Evolutionary conservation across 768 basidiomycete species (phyloP).

Genomic region (Sarcomyxa edulis): DNA sequence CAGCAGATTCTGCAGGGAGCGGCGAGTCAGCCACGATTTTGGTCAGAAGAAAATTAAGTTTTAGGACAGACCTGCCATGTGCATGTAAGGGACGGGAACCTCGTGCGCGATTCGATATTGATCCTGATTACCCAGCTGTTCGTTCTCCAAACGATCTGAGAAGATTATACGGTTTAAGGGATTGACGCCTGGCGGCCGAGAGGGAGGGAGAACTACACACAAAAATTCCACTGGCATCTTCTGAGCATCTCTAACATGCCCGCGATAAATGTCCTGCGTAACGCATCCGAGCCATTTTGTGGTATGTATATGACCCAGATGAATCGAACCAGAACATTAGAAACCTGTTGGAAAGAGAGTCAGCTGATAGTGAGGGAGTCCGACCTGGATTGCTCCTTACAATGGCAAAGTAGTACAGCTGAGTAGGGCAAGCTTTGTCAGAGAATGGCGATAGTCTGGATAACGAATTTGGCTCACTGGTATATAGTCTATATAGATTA

Average conservation of each 20-base stretch:
- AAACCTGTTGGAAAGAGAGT: constrained; percentile 41
- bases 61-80: too few relatives aligned
- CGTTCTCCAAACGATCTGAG: constrained; percentile 81
- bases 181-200: constrained; percentile 28
- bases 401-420: constrained; percentile 79
- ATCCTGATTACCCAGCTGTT: constrained; percentile 90
- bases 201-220: constrained; percentile 34
- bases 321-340: constrained; percentile 76
- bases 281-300: constrained; percentile 34
- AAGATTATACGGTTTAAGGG: constrained; percentile 49
- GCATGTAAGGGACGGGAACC: constrained; percentile 84
- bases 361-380: too few relatives aligned
- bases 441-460: not conserved
- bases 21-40: too few relatives aligned
- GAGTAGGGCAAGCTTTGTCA: not conserved
- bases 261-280: constrained; percentile 60
- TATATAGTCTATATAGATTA: constrained; percentile 64
- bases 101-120: constrained; percentile 88
- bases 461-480: constrained; percentile 36
- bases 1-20: too few relatives aligned
- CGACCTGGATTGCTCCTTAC: constrained; percentile 27
- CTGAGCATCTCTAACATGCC: constrained; percentile 74
- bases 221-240: constrained; percentile 90
- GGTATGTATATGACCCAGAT: constrained; percentile 81
- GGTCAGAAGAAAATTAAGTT: too few relatives aligned